A percentile compares a stretch with the other conserved stretches of the same genome.
Conservation (phyloP, 768 basidiomycete genomes). For the Imleria badia region DNA sequence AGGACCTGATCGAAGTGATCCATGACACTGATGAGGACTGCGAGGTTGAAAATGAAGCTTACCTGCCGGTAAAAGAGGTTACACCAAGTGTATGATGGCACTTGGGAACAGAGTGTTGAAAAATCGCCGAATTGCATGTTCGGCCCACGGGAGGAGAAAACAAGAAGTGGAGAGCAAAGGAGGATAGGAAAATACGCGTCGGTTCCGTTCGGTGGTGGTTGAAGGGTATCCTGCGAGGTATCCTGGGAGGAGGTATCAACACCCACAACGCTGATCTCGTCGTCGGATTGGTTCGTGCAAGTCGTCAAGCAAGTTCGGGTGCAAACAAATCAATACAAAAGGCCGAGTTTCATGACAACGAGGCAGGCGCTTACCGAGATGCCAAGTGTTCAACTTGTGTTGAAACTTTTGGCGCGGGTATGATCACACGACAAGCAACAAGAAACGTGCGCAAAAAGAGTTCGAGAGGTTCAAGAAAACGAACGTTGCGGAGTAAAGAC, state of each 20-base stretch:
- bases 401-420: background rate
- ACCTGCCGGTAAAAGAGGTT: slow-evolving; percentile 94
- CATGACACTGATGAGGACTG: slow-evolving; percentile 3
- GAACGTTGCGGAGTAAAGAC: background rate
- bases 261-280: slow-evolving; percentile 17
- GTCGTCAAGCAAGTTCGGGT: slow-evolving; percentile 29
- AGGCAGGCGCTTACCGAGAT: slow-evolving; percentile 17
- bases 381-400: background rate
- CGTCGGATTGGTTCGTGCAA: slow-evolving; percentile 21
- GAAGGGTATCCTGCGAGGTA: slow-evolving; percentile 15
- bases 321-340: slow-evolving; percentile 36
- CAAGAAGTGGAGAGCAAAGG: background rate
- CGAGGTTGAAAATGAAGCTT: slow-evolving; percentile 21
- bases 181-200: slow-evolving; percentile 1
- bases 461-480: background rate
- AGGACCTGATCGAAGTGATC: slow-evolving; percentile 41
- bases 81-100: slow-evolving; percentile 87
- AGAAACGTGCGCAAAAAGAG: background rate
- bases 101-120: slow-evolving; percentile 58
- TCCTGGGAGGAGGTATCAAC: slow-evolving; percentile 21
- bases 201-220: background rate
- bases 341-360: slow-evolving; percentile 17
- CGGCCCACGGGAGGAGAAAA: background rate
- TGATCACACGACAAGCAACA: background rate
- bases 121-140: slow-evolving; percentile 75